Base-by-base conservation (phyloP, 306 rosid species). In the Pueraria montana region DNA sequence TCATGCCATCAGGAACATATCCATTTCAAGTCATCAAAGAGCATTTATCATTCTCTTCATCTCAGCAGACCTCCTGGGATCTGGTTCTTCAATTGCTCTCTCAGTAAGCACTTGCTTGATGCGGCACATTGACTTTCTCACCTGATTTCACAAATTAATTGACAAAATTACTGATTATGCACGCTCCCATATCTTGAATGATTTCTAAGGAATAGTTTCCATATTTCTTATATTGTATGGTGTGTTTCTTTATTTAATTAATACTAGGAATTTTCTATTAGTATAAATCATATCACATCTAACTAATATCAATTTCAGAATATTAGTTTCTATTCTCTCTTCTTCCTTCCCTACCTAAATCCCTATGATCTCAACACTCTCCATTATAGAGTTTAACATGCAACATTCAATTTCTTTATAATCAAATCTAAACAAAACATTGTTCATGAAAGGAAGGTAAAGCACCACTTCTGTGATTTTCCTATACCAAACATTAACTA, bases 111-210 rank as follows among this genome's bases (percentile, higher is more conserved):
- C 97, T 0, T 95, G 99, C 89, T 96, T 96, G 90, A 96, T 92
- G 81, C 96, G 96, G 72, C 99, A 96, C 99, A 96, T 92, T 17
- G 99, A 93, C 91, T 92, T 96, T 67, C 99, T 90, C 88, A 96
- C 98, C 99, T 96, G 83, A 82, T 83, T 80, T 79, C 88, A 78
- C 4, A 4, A 27, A 20, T 36, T 23, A 9, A 49, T 73, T 11
- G 4, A 68, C 13, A 82, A 74, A 69, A n/a, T 34, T 4, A 34
- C 8, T 6, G 8, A 34, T 34, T 34, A 34, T n/a, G n/a, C n/a
- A n/a, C n/a, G n/a, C n/a, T n/a, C n/a, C n/a, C n/a, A n/a, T n/a
- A n/a, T n/a, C n/a, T n/a, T n/a, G n/a, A n/a, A n/a, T n/a, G n/a
- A n/a, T n/a, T n/a, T n/a, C n/a, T n/a, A n/a, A n/a, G n/a, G n/a